Base-by-base conservation (phyloP, 2,329 filamentous ascomycete species). In the Cytospora mali region DNA sequence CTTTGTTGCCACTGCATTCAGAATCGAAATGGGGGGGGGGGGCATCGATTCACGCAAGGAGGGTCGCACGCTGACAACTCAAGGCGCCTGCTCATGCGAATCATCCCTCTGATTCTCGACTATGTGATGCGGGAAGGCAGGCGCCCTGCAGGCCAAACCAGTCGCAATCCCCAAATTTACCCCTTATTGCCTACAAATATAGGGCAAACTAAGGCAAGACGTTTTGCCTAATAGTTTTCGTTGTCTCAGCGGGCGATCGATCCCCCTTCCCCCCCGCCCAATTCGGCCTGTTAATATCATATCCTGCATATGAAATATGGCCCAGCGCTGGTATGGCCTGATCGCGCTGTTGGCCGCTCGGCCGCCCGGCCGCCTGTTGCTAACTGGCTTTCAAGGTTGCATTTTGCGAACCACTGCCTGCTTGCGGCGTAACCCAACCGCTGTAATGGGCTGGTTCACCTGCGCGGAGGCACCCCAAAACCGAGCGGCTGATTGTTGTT, bases 391-490 rank as follows among this genome's bases (percentile, higher is more conserved):
- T 23, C 6, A 51, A 35, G 25, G 48, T 52, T 27, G 48, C 48
- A 42, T 27, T 29, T 52, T 29, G 56, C 56, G 56, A 58, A 42
- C 56, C 23, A 52, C 23, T 39, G 29, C 55, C 31, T 51, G 33
- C 48, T 39, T 46, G 21, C 49, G 25, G 33, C 33, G 57, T 49
- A 33, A 53, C 29, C 33, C 14, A 13, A 13, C 31, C 31, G 10
- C 33, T 14, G 7, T 6, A 35, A 59, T 53, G n/a, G n/a, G n/a
- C n/a, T 35, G 31, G 18, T 16, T n/a, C 7, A 52, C 48, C 29
- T 23, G 21, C 16, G 48, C 49, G 23, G 29, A 39, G 33, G 23
- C n/a, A n/a, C n/a, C 31, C 25, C 18, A 39, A 16, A 39, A 6
- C 27, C 35, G 25, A 35, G 11, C n/a, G 25, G 49, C 13, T 31